Evolutionary conservation across 139 green algal species (phyloP), one percentile per base, ranked within the genome.

Genomic region (Desmodesmus armatus): DNA sequence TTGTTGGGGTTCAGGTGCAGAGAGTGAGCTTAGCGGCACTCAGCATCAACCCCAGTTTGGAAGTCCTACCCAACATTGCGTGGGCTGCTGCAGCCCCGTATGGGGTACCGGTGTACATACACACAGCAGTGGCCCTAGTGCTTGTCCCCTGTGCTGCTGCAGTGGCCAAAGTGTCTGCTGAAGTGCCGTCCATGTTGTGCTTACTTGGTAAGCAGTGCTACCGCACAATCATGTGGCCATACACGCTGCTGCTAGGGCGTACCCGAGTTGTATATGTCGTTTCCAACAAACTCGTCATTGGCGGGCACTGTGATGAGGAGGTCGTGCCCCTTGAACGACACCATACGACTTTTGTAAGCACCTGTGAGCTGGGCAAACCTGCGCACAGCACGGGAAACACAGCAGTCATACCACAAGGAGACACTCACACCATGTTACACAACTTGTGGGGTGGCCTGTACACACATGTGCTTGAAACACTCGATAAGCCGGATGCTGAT

Each of bases 221-320:
- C 9, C 11, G n/a, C 7, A 72, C n/a, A 37, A 9, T 31, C 11
- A 9, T 31, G 62, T 15, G 17, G 62, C n/a, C n/a, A 41, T 11
- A 31, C 29, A 35, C 17, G 11, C 60, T 29, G 60, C n/a, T 33
- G 60, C 60, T 11, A 69, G 60, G 60, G n/a, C n/a, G 67, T 76
- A 29, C 7, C 17, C 27, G n/a, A n/a, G n/a, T n/a, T n/a, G n/a
- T n/a, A n/a, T n/a, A n/a, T n/a, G n/a, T n/a, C n/a, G n/a, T n/a
- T n/a, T n/a, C 35, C 67, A 5, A 44, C 37, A 53, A 49, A 76
- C 21, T 76, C 67, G 67, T 76, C 67, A 37, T 76, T 76, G 21
- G 43, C 44, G 29, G 67, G 67, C 37, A 29, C 67, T 9, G 44
- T 5, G 21, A 76, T 29, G 21, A 76, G 29, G 21, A 76, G 37